Percentiles rank a stretch among this genome's conserved stretches.
Conservation (phyloP, 148 eudicot genomes). For the Chenopodium album region DNA sequence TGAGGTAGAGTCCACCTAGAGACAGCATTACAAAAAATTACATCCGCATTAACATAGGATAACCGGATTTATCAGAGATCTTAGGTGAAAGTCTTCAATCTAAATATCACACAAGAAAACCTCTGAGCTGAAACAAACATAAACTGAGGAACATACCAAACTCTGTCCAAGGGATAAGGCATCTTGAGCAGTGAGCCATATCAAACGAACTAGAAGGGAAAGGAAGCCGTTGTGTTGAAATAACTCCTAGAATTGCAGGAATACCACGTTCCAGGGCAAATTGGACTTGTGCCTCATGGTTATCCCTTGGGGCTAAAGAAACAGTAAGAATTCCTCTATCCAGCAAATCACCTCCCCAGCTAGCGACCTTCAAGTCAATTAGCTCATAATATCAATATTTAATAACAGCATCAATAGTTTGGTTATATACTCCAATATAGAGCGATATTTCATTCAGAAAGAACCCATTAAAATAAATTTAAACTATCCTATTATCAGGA, state of each 20-base stretch:
- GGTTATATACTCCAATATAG: not conserved
- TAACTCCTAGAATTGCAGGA: slow-evolving; percentile 79
- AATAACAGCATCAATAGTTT: not conserved
- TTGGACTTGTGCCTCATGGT: slow-evolving; percentile 94
- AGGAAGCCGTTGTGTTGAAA: slow-evolving; percentile 86
- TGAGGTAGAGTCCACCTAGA: slow-evolving; percentile 87
- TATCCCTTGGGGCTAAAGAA: slow-evolving; percentile 94
- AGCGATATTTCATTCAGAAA: not conserved
- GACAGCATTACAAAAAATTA: not conserved
- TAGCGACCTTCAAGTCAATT: slow-evolving; percentile 59
- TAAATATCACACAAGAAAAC: not conserved
- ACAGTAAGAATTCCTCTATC: slow-evolving; percentile 78
- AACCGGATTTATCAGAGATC: not conserved
- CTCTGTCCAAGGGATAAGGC: slow-evolving; percentile 95
- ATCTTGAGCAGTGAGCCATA: slow-evolving; percentile 97
- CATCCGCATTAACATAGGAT: not conserved
- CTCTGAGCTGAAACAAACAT: not conserved
- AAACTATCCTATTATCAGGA: not conserved
- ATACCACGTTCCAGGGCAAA: slow-evolving; percentile 94
- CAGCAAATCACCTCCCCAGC: slow-evolving; percentile 92
- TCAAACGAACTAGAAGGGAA: slow-evolving; percentile 91
- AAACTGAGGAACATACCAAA: slow-evolving; percentile 47
- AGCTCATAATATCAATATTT: slow-evolving; percentile 11
- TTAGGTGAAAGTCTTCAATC: not conserved
- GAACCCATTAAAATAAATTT: not conserved